These are phyloP conservation scores for Heterobasidion occidentale DNA, from an alignment of 1,284 basidiomycete species.

Conservation along the genomic window DNA sequence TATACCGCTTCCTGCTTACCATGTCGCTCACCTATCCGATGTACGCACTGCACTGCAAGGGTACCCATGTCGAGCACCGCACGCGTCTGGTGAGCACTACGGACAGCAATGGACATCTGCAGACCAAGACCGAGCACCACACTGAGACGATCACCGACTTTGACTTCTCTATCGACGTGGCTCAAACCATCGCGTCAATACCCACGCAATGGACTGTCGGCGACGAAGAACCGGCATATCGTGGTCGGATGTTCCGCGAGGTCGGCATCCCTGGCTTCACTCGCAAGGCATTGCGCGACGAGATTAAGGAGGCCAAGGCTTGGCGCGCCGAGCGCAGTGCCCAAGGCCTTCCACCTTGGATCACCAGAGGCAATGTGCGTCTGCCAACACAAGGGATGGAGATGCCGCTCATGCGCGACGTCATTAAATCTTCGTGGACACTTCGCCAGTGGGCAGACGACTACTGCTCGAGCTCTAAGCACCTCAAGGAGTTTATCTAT, in stretches of 20 bases:
- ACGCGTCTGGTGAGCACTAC: constrained; percentile 38
- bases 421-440: constrained; percentile 40
- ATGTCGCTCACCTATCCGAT: constrained; percentile 42
- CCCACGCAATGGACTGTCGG: constrained; percentile 38
- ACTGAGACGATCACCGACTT: constrained; percentile 45
- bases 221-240: constrained; percentile 44
- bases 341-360: constrained; percentile 11
- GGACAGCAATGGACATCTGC: constrained; percentile 23
- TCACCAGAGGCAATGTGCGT: background rate
- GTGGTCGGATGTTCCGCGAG: constrained; percentile 47
- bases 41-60: constrained; percentile 43
- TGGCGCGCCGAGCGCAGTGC: background rate
- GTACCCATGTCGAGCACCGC: constrained; percentile 50
- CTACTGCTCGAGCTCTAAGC: constrained; percentile 51
- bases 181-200: constrained; percentile 25
- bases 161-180: constrained; percentile 47
- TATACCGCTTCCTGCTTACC: constrained; percentile 64
- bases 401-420: constrained; percentile 4
- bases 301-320: background rate
- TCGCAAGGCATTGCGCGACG: constrained; percentile 10
- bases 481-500: constrained; percentile 61
- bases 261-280: constrained; percentile 24
- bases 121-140: constrained; percentile 31
- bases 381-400: background rate
- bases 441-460: constrained; percentile 65